phyloP scores from a whole-genome alignment of 2,329 filamentous ascomycete species.

The Aspergillus niger region DNA sequence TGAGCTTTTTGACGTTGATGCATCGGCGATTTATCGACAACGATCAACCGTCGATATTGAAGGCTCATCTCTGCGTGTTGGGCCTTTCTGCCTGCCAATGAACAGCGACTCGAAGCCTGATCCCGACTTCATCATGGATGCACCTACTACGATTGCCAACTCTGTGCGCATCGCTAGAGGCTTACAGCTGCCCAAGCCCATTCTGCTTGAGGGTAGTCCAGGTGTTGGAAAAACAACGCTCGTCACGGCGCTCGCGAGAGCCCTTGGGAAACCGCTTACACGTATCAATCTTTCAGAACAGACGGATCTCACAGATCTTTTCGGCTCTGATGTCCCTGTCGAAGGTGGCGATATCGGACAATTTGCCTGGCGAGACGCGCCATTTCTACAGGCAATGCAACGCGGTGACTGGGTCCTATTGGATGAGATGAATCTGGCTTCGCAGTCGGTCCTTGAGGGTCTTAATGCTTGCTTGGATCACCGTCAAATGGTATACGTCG shows the following conservation, averaged over 20 bases:
- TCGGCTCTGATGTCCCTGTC: constrained; percentile 92
- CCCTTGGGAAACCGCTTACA: constrained; percentile 78
- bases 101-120: constrained; percentile 53
- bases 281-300: constrained; percentile 97
- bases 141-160: constrained; percentile 86
- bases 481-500: constrained; percentile 90
- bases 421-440: constrained; percentile 98
- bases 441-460: constrained; percentile 93
- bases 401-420: constrained; percentile 93
- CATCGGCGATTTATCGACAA: constrained; percentile 65
- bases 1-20: constrained; percentile 65
- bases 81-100: constrained; percentile 70
- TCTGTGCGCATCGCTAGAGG: constrained; percentile 88
- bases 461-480: constrained; percentile 96
- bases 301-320: constrained; percentile 95
- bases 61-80: constrained; percentile 63
- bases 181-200: constrained; percentile 84
- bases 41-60: constrained; percentile 61
- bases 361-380: constrained; percentile 94
- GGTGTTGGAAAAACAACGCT: constrained; percentile 97
- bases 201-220: constrained; percentile 93
- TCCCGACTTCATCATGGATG: constrained; percentile 74
- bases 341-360: constrained; percentile 89
- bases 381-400: constrained; percentile 95
- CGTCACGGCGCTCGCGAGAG: constrained; percentile 77